Evolutionary conservation across 139 green algal genomes (phyloP).

Genomic region (Chlamydomonas urium): DNA sequence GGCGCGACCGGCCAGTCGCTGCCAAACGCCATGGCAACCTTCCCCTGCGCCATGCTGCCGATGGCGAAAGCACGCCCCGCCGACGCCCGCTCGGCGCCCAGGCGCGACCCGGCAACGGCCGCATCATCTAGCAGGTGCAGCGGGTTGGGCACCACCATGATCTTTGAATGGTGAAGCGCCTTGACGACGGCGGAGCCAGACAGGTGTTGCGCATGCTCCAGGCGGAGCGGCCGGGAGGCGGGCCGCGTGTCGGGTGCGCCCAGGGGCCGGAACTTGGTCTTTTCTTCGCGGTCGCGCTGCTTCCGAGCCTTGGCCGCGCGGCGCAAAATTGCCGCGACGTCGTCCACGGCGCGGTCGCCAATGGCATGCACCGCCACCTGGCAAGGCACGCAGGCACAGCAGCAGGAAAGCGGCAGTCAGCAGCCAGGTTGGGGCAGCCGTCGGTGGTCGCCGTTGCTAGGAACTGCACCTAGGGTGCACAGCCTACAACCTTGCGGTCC

Average conservation of each 20-base stretch:
- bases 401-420: background rate
- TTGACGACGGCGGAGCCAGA: slow-evolving; percentile 17
- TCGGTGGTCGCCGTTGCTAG: too few species aligned
- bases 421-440: too few species aligned
- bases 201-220: slow-evolving; percentile 59
- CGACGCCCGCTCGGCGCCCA: slow-evolving; percentile 33
- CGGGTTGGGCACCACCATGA: slow-evolving; percentile 58
- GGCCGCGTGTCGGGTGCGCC: background rate
- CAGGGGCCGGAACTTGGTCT: background rate
- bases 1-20: slow-evolving; percentile 69
- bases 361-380: slow-evolving; percentile 73
- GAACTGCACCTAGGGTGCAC: too few species aligned
- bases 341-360: slow-evolving; percentile 67
- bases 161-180: background rate
- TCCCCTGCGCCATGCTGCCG: slow-evolving; percentile 30
- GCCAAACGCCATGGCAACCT: slow-evolving; percentile 32
- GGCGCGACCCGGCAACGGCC: slow-evolving; percentile 34
- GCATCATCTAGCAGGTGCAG: slow-evolving; percentile 62
- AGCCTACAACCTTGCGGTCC: too few species aligned
- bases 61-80: slow-evolving; percentile 39
- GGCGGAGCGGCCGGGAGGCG: background rate
- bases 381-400: background rate
- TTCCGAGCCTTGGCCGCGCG: background rate
- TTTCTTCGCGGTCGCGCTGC: background rate
- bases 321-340: slow-evolving; percentile 43